Evolutionary conservation across 352 stramenopile species (phyloP).

Genomic region (Pythium chondricola): DNA sequence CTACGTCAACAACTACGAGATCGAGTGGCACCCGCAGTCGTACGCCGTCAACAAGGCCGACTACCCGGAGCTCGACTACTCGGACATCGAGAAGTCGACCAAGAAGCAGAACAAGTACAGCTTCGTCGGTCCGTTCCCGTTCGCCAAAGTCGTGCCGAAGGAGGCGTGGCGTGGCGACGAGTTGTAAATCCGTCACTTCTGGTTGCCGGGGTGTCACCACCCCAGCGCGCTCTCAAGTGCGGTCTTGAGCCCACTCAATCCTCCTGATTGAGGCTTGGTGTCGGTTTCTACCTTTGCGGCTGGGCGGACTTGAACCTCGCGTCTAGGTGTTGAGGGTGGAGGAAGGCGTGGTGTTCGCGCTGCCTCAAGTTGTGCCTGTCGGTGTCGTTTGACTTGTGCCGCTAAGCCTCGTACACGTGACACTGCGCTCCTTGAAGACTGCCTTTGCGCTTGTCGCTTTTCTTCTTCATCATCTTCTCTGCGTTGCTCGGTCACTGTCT

Average conservation of each 20-base stretch:
- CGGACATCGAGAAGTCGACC: conserved; percentile 48
- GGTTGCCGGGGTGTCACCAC: background rate
- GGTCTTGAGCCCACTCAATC: too few species aligned
- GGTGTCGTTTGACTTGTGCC: conserved; percentile 34
- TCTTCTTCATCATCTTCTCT: conserved; percentile 13
- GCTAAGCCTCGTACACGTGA: conserved; percentile 21
- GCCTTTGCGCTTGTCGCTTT: background rate
- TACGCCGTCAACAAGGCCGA: conserved; percentile 44
- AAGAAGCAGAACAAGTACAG: conserved; percentile 57
- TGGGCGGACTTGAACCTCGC: too few species aligned
- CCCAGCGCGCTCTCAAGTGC: background rate
- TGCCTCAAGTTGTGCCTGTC: conserved; percentile 33
- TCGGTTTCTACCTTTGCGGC: too few species aligned
- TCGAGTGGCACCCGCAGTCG: conserved; percentile 63
- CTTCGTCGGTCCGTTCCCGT: conserved; percentile 64
- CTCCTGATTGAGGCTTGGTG: too few species aligned
- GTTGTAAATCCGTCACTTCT: conserved; percentile 15
- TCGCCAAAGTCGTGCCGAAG: conserved; percentile 46
- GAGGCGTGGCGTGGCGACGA: conserved; percentile 16
- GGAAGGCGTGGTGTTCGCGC: too few species aligned
- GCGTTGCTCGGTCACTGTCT: conserved; percentile 18
- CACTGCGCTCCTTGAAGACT: background rate
- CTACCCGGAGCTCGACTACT: conserved; percentile 54
- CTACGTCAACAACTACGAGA: conserved; percentile 67
- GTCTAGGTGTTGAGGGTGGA: too few species aligned